Percentiles rank a stretch among this genome's conserved stretches.
These are phyloP conservation scores for Colletotrichum sp. DNA, from an alignment of 2,329 filamentous ascomycete species.

Conservation along the genomic window DNA sequence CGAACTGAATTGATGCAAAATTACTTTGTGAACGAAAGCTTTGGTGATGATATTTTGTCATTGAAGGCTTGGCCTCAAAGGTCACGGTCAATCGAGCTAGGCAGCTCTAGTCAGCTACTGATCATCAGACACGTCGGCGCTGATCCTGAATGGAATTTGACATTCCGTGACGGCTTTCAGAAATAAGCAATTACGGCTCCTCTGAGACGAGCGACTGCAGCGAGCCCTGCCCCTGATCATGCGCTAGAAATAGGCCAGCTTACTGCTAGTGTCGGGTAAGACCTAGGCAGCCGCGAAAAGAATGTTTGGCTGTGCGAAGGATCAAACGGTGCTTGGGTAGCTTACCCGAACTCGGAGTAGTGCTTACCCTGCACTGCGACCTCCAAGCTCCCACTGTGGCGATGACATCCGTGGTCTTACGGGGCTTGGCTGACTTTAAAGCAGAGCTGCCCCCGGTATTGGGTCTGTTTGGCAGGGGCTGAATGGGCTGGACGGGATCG, in stretches of 20 bases:
- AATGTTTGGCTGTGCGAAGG: neutral
- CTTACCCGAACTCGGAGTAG: neutral
- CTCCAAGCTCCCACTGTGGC: neutral
- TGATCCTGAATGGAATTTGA: neutral
- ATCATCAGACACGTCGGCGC: neutral
- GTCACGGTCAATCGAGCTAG: neutral
- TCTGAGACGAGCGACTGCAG: neutral
- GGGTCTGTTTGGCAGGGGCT: neutral
- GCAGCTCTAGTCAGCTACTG: neutral
- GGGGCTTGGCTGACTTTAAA: neutral
- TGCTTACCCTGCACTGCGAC: neutral
- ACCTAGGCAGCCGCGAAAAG: neutral
- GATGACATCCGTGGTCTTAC: neutral
- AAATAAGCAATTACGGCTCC: neutral
- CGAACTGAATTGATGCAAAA: neutral
- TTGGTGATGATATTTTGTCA: accelerated
- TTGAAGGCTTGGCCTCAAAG: neutral
- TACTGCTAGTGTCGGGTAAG: neutral
- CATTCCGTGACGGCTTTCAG: neutral
- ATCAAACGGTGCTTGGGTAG: neutral
- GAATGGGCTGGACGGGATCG: neutral
- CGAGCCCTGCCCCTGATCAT: neutral
- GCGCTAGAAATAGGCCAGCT: neutral
- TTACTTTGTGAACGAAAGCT: neutral
- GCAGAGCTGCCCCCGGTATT: neutral